Base-by-base conservation (phyloP, 495 filamentous ascomycete genomes). In the Annulohypoxylon bovei region DNA sequence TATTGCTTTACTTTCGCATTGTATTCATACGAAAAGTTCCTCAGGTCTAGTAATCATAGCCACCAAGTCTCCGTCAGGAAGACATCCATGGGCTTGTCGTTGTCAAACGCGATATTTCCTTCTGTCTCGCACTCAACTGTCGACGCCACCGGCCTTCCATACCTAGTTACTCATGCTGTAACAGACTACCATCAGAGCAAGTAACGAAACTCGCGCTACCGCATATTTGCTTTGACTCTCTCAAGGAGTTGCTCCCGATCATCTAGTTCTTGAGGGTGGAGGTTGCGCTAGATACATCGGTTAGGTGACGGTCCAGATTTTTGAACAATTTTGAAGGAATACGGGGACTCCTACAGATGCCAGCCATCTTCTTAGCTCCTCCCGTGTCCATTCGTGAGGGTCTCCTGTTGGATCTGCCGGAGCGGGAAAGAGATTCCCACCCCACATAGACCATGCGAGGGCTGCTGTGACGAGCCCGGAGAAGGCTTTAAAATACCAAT, bases 391-490 rank as follows among this genome's bases (percentile, higher is more conserved):
- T 20, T 79, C 84, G 32, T 87, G 84, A 2, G 93, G 93, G 63
- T 93, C 88, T 82, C 94, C 93, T 55, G 80, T 90, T n/a, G 94
- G 94, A 77, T 96, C 94, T 25, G 79, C 67, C 56, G 88, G 79
- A 0, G 82, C 71, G 1, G 93, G 93, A 68, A 97, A 94, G 68
- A 97, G 85, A 63, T 93, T 92, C 25, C 87, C 85, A 55, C 92
- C 91, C 90, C 91, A 93, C 65, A 97, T 96, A 2, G 90, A 85
- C 89, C 90, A 97, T 16, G 86, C 91, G 5, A 94, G 90, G 6
- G 91, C 94, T 2, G 91, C 93, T 2, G 92, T 91, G 42, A 97
- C 89, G 68, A 97, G 87, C 22, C 92, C 93, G 14, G 91, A 87
- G 77, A 97, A 97, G 47, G 87, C 89, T 90, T 71, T 49, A 62